Conservation (phyloP, 2,329 filamentous ascomycete genomes). For the Trichoderma koningiopsis region DNA sequence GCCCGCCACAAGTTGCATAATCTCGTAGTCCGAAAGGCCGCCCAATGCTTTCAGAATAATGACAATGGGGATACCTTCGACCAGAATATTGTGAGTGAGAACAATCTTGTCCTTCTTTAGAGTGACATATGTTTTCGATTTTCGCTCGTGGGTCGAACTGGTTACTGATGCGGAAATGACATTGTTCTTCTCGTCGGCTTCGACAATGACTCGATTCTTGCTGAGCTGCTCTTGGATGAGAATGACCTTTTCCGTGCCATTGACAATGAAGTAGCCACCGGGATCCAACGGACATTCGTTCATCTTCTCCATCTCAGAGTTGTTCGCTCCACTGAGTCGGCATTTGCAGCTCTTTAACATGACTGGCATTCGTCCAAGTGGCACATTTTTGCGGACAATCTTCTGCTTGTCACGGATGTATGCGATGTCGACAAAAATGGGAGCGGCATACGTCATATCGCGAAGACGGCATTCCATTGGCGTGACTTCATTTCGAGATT, state of each 20-base stretch:
- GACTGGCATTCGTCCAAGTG: slow-evolving; percentile 88
- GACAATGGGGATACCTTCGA: slow-evolving; percentile 92
- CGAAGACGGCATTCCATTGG: slow-evolving; percentile 95
- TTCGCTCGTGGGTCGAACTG: slow-evolving; percentile 95
- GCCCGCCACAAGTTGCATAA: slow-evolving; percentile 86
- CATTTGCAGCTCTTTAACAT: slow-evolving; percentile 98
- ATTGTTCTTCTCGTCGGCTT: slow-evolving; percentile 87
- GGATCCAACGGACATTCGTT: slow-evolving; percentile 96
- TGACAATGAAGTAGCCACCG: slow-evolving; percentile 96
- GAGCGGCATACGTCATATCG: slow-evolving; percentile 97
- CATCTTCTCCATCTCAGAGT: slow-evolving; percentile 85
- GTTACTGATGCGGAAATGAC: slow-evolving; percentile 95
- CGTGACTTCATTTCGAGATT: slow-evolving; percentile 74
- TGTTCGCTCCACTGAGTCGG: slow-evolving; percentile 78
- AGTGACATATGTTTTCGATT: slow-evolving; percentile 95
- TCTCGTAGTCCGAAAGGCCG: slow-evolving; percentile 91
- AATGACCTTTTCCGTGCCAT: slow-evolving; percentile 98
- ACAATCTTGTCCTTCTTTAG: slow-evolving; percentile 91
- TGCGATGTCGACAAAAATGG: slow-evolving; percentile 88
- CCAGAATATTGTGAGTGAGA: slow-evolving; percentile 88
- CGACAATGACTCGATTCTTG: slow-evolving; percentile 98
- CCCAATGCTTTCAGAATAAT: slow-evolving; percentile 92
- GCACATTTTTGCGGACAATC: slow-evolving; percentile 73
- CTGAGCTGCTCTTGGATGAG: slow-evolving; percentile 97
- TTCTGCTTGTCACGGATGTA: slow-evolving; percentile 81